A percentile compares a stretch with the other conserved stretches of the same genome.
Evolutionary conservation across 352 stramenopile species (phyloP).

Genomic region (Achlya hypogyna): DNA sequence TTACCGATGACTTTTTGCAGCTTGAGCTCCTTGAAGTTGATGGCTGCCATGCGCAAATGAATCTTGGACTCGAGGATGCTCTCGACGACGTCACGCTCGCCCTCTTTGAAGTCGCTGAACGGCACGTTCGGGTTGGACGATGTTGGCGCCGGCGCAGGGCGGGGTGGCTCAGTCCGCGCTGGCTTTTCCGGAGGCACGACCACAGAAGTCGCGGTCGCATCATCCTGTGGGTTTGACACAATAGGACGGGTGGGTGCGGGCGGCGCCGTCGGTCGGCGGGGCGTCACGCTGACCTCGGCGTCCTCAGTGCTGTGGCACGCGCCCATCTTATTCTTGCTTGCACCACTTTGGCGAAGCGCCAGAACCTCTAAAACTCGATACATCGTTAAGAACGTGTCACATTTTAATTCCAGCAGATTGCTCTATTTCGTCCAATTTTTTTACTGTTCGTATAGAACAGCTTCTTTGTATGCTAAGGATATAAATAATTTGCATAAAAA

Average conservation of each 20-base stretch:
- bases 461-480: not conserved
- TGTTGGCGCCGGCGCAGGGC: not conserved
- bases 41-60: conserved; percentile 75
- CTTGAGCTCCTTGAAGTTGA: conserved; percentile 85
- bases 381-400: too few species aligned
- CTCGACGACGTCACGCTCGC: conserved; percentile 81
- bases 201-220: not conserved
- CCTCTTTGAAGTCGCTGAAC: conserved; percentile 79
- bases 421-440: too few species aligned
- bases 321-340: conserved; percentile 10
- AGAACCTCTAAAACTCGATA: not conserved
- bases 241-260: not conserved
- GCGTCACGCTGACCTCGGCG: not conserved
- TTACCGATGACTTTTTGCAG: conserved; percentile 82
- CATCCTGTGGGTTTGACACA: not conserved
- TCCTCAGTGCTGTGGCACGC: conserved; percentile 4
- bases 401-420: too few species aligned
- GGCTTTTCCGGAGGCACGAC: not conserved
- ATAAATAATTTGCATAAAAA: not conserved
- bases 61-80: conserved; percentile 85
- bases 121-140: conserved; percentile 30
- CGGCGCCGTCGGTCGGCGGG: not conserved
- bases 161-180: not conserved
- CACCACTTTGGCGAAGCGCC: not conserved
- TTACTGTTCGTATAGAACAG: too few species aligned